Evolutionary conservation across 768 basidiomycete genomes (phyloP).

Genomic region (Suillus subaureus): DNA sequence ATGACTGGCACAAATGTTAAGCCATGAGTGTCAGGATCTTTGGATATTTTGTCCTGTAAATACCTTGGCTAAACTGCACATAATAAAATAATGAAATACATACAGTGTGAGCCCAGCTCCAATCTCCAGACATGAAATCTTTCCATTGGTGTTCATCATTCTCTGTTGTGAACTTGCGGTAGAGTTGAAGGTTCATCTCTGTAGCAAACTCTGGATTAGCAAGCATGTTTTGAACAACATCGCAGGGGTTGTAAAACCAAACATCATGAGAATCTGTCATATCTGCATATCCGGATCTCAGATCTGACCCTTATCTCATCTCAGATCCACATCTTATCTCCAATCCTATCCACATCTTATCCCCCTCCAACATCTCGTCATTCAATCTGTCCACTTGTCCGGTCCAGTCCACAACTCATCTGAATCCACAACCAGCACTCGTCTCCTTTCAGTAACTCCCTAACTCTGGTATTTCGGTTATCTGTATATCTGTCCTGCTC

Average conservation of each 20-base stretch:
- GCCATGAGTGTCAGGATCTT: constrained; percentile 18
- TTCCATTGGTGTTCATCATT: constrained; percentile 10
- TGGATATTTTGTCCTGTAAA: constrained; percentile 12
- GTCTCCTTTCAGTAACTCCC: too few relatives aligned
- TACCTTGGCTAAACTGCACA: background rate
- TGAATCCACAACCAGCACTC: too few relatives aligned
- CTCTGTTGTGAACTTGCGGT: constrained; percentile 15
- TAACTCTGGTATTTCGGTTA: too few relatives aligned
- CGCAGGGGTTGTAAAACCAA: constrained; percentile 26
- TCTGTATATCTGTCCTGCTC: too few relatives aligned
- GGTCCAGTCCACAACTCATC: too few relatives aligned
- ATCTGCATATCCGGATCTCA: too few relatives aligned
- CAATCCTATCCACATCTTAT: too few relatives aligned
- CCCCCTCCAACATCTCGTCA: too few relatives aligned
- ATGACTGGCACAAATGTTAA: constrained; percentile 14
- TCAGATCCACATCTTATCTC: too few relatives aligned
- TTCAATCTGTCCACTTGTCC: too few relatives aligned
- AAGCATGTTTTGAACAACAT: constrained; percentile 22
- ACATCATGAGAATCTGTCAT: constrained; percentile 28
- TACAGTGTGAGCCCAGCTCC: constrained; percentile 25
- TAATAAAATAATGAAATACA: constrained; percentile 9
- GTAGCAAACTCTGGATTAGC: constrained; percentile 24
- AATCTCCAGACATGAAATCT: constrained; percentile 31
- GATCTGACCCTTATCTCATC: too few relatives aligned
- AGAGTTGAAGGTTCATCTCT: constrained; percentile 23